phyloP scores from a whole-genome alignment of 2,329 filamentous ascomycete genomes.

The Lecanosticta acicola region DNA sequence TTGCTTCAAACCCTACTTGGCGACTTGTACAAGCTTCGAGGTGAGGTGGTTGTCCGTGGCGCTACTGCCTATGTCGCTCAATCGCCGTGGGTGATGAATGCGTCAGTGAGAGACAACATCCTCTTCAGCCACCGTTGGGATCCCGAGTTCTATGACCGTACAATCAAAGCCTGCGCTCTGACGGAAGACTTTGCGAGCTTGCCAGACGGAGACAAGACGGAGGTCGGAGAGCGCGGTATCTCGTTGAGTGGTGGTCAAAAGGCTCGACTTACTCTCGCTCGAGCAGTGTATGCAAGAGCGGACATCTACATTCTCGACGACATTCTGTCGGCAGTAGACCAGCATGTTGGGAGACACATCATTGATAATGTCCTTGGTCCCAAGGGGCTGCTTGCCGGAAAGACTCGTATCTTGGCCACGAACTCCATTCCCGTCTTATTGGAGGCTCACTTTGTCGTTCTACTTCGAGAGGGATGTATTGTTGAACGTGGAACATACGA shows the following conservation, averaged over 20 bases:
- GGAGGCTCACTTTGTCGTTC: slow-evolving; percentile 81
- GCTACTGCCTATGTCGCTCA: slow-evolving; percentile 87
- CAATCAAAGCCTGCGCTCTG: slow-evolving; percentile 84
- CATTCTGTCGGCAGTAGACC: slow-evolving; percentile 93
- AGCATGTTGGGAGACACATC: slow-evolving; percentile 89
- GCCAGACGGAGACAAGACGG: slow-evolving; percentile 91
- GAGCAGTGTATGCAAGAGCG: slow-evolving; percentile 93
- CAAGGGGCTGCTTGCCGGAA: slow-evolving; percentile 72
- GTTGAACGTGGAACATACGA: slow-evolving; percentile 85
- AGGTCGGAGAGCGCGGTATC: slow-evolving; percentile 94
- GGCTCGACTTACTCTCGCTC: slow-evolving; percentile 81
- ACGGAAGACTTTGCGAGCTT: slow-evolving; percentile 85
- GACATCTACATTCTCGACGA: slow-evolving; percentile 95
- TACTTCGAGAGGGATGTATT: slow-evolving; percentile 77
- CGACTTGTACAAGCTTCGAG: slow-evolving; percentile 83
- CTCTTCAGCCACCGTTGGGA: slow-evolving; percentile 94
- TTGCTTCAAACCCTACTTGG: slow-evolving; percentile 83
- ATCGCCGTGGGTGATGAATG: slow-evolving; percentile 94
- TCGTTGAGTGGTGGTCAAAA: slow-evolving; percentile 95
- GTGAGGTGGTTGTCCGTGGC: slow-evolving; percentile 76
- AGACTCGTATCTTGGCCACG: slow-evolving; percentile 88
- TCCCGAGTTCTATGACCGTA: slow-evolving; percentile 87
- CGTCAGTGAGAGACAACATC: slow-evolving; percentile 94
- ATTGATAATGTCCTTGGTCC: slow-evolving; percentile 90
- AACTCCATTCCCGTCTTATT: slow-evolving; percentile 89